Conservation (phyloP, 2,329 filamentous ascomycete species). For the Scorias spongiosa region DNA sequence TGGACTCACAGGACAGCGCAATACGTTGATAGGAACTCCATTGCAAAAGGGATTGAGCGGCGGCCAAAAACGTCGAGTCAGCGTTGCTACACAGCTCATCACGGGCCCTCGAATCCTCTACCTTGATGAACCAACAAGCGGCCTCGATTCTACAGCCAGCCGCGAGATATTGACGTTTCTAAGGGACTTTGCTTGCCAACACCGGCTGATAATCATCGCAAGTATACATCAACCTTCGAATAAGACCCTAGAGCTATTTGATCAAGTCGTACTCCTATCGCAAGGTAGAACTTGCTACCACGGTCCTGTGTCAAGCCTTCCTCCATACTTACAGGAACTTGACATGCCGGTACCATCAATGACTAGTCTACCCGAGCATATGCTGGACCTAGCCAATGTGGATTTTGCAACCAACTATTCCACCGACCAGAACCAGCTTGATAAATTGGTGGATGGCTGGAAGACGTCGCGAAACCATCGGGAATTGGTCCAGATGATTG, state of each 20-base stretch:
- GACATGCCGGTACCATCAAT: constrained; percentile 47
- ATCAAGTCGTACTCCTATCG: constrained; percentile 58
- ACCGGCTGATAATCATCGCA: constrained; percentile 31
- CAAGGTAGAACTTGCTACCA: constrained; percentile 55
- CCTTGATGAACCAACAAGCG: constrained; percentile 67
- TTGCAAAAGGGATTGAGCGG: constrained; percentile 68
- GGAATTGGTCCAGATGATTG: background rate
- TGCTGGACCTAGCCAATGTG: constrained; percentile 59
- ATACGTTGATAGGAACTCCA: constrained; percentile 61
- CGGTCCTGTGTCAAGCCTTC: constrained; percentile 40
- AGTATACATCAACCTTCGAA: constrained; percentile 75
- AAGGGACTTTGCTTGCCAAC: constrained; percentile 43
- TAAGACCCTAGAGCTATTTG: constrained; percentile 59
- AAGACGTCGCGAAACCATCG: constrained; percentile 21
- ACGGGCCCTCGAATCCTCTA: constrained; percentile 65
- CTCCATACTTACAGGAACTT: constrained; percentile 43
- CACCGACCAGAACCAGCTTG: constrained; percentile 28
- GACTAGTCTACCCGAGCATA: constrained; percentile 61
- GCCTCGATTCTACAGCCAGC: constrained; percentile 60
- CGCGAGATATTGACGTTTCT: constrained; percentile 60
- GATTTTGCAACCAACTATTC: constrained; percentile 45
- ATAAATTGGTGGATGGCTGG: constrained; percentile 39
- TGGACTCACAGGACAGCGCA: constrained; percentile 50
- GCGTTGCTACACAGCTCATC: constrained; percentile 64
- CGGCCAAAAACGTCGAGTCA: constrained; percentile 65